Conservation (phyloP, 2,329 filamentous ascomycete species). For the Colletotrichum sp. region DNA sequence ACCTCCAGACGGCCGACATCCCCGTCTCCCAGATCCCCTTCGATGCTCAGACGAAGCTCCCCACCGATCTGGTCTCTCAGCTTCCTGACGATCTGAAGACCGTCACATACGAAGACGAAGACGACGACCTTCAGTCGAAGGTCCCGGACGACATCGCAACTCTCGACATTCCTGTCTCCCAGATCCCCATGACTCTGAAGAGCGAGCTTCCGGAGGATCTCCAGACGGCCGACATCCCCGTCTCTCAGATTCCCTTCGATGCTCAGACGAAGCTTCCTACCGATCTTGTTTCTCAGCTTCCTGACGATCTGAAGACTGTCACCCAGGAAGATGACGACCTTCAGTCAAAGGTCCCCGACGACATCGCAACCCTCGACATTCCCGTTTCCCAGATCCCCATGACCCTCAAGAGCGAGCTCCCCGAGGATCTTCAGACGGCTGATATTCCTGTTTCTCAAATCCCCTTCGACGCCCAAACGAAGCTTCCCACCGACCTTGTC, state of each 20-base stretch:
- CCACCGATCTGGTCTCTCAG: conserved; percentile 7
- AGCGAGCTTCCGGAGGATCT: conserved; percentile 20
- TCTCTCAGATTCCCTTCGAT: conserved; percentile 10
- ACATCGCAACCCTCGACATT: conserved; percentile 11
- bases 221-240: conserved; percentile 16
- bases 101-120: not conserved
- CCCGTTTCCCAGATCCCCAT: conserved; percentile 12
- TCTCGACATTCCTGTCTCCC: conserved; percentile 12
- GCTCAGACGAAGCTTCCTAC: conserved; percentile 11
- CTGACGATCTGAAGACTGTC: not conserved
- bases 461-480: conserved; percentile 5
- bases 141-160: conserved; percentile 6
- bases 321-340: not conserved
- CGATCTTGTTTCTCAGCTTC: conserved; percentile 10
- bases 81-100: not conserved
- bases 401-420: conserved; percentile 14
- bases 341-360: not conserved
- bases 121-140: not conserved
- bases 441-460: conserved; percentile 17
- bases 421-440: conserved; percentile 20
- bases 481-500: not conserved
- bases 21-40: conserved; percentile 15
- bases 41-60: conserved; percentile 9
- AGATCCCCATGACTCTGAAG: conserved; percentile 10
- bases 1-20: conserved; percentile 19